These are phyloP conservation scores for Aristolochia californica DNA, from an alignment of 164 flowering plant species.

Conservation along the genomic window DNA sequence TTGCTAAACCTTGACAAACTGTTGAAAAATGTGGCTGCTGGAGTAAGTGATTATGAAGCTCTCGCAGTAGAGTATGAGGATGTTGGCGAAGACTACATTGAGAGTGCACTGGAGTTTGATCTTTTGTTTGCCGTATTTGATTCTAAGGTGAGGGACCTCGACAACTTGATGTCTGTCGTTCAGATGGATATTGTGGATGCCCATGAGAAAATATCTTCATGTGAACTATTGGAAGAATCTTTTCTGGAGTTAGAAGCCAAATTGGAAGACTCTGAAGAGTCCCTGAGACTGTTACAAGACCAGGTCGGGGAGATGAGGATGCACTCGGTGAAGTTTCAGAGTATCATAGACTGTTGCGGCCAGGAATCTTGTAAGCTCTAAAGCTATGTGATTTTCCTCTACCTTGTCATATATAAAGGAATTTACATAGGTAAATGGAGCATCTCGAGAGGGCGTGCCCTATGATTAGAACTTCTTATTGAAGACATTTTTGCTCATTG, in stretches of 20 bases:
- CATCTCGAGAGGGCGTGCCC: too few species aligned
- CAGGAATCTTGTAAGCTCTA: conserved; percentile 35
- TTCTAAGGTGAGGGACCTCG: conserved; percentile 59
- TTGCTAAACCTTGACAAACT: conserved; percentile 58
- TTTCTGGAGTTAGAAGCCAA: conserved; percentile 35
- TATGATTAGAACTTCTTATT: too few species aligned
- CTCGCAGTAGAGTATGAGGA: conserved; percentile 26
- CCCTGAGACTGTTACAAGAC: conserved; percentile 49
- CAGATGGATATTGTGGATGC: conserved; percentile 36
- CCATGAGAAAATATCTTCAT: conserved; percentile 30
- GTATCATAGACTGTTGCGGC: conserved; percentile 21
- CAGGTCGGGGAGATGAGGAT: conserved; percentile 46
- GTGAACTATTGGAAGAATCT: conserved; percentile 23
- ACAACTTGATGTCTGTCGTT: conserved; percentile 30
- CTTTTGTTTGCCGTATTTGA: conserved; percentile 53
- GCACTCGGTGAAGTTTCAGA: conserved; percentile 49
- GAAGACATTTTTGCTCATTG: too few species aligned
- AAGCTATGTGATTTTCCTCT: too few species aligned
- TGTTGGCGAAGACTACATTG: conserved; percentile 23
- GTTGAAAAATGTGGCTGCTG: conserved; percentile 59
- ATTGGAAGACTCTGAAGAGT: conserved; percentile 49
- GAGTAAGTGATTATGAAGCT: conserved; percentile 64
- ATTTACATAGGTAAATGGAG: too few species aligned
- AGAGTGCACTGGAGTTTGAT: conserved; percentile 57
- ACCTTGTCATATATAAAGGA: too few species aligned